phyloP scores from a whole-genome alignment of 192 early-diverging fungal species.

The Piromyces finnis region DNA sequence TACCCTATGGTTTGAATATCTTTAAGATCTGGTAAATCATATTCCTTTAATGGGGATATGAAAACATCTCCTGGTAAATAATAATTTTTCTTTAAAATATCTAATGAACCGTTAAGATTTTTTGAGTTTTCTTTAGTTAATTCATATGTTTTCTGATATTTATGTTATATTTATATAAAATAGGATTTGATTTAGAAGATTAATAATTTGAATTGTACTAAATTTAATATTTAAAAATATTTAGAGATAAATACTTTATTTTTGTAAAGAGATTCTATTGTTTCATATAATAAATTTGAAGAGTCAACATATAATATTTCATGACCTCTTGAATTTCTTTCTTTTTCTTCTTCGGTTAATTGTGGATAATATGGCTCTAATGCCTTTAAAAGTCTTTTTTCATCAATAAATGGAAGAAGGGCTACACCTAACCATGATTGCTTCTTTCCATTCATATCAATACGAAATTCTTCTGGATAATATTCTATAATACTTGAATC shows the following conservation, averaged over 20 bases:
- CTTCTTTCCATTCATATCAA: conserved; percentile 92
- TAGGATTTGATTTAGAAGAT: too few relatives aligned
- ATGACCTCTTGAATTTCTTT: background rate
- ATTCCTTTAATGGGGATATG: background rate
- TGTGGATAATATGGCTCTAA: conserved; percentile 11
- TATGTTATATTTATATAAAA: too few relatives aligned
- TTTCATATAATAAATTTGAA: background rate
- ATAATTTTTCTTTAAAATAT: background rate
- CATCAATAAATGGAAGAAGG: conserved; percentile 87
- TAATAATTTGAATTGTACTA: too few relatives aligned
- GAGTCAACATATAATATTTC: background rate
- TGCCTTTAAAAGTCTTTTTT: conserved; percentile 57
- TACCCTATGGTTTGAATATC: background rate
- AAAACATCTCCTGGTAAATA: background rate
- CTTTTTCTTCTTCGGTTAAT: conserved; percentile 20
- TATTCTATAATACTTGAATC: conserved; percentile 85
- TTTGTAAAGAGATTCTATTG: background rate
- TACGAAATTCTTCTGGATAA: conserved; percentile 76
- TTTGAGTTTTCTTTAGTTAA: background rate
- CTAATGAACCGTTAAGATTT: background rate
- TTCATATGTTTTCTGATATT: background rate
- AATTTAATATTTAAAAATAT: too few relatives aligned
- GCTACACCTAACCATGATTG: conserved; percentile 85
- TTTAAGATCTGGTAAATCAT: background rate
- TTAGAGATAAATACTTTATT: background rate